Base-by-base conservation (phyloP, 2,329 filamentous ascomycete genomes). In the Colletotrichum liriopes region DNA sequence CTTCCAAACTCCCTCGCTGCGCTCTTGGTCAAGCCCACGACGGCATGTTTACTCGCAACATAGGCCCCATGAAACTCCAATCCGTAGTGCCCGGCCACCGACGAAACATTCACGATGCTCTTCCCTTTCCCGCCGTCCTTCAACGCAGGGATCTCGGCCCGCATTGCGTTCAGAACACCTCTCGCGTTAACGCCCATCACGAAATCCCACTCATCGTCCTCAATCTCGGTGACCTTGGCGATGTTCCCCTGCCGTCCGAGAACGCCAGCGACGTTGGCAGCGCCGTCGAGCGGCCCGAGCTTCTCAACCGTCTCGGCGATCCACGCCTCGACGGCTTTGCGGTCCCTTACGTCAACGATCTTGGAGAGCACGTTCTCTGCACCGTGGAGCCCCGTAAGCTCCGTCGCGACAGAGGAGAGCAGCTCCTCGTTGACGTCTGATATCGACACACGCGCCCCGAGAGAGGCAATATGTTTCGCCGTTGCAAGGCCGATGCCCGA, bases 101-200 rank as follows among this genome's bases (percentile, higher is more conserved):
- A 84, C 8, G 82, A 76, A 16, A 83, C 82, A 75, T 85, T 87
- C 60, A 88, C 86, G 59, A 88, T 84, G 74, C 83, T 84, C 0
- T 82, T 85, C 2, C 64, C 65, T 18, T 63, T 68, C 0, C 58
- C 65, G 16, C 79, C 75, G 9, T 79, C 77, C 37, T 74, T 75
- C 66, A 88, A 84, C 0, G 79, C 78, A 18, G 78, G 80, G 14
- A 90, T 71, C 75, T 90, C 77, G n/a, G 85, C 84, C 20, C 86
- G 79, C 70, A 90, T 72, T 70, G 86, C 88, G 61, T 87, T 84
- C 78, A 89, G 86, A 37, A 86, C 78, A 6, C 88, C 87, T 9
- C 77, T 82, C 9, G 84, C 71, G 74, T 88, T 88, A 12, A 88
- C 83, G 1, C 77, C 75, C 65, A 87, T 76, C 20, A 84, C 78